phyloP scores from a whole-genome alignment of 2,329 filamentous ascomycete species.

The Talaromyces verruculosus region DNA sequence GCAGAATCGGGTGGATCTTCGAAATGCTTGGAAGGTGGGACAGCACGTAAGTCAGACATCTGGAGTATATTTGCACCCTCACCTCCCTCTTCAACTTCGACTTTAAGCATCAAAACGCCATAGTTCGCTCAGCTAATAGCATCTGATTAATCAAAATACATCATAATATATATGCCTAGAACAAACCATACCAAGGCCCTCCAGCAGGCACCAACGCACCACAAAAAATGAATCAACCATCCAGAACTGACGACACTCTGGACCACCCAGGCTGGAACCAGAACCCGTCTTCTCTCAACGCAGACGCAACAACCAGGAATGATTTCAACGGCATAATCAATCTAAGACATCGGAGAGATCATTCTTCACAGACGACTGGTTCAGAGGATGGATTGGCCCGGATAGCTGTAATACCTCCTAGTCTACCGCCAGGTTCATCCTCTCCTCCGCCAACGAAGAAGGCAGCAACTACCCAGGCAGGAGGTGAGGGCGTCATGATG shows the following conservation, averaged over 20 bases:
- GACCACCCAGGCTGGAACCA: conserved; percentile 61
- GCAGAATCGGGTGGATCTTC: conserved; percentile 16
- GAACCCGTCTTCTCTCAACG: conserved; percentile 57
- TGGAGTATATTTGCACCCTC: conserved; percentile 4
- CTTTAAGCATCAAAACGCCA: background rate
- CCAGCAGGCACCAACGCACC: background rate
- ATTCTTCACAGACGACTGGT: background rate
- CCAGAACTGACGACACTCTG: conserved; percentile 57
- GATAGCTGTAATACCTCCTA: conserved; percentile 3
- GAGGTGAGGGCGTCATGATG: conserved; percentile 22
- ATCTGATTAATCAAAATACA: background rate
- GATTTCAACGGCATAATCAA: conserved; percentile 64
- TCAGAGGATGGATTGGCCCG: background rate
- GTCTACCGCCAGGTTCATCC: background rate
- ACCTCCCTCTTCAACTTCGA: background rate
- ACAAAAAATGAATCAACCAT: conserved; percentile 63
- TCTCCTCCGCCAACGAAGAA: conserved; percentile 18
- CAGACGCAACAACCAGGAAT: conserved; percentile 62
- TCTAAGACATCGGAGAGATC: conserved; percentile 49
- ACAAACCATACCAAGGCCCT: background rate
- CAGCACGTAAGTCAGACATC: background rate
- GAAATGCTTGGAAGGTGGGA: background rate
- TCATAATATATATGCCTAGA: background rate
- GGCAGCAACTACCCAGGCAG: conserved; percentile 26
- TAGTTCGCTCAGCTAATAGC: background rate